Evolutionary conservation across 805 yeast genomes (phyloP), one percentile per base, ranked within the genome.

Genomic region (Starmerella etchellsii): DNA sequence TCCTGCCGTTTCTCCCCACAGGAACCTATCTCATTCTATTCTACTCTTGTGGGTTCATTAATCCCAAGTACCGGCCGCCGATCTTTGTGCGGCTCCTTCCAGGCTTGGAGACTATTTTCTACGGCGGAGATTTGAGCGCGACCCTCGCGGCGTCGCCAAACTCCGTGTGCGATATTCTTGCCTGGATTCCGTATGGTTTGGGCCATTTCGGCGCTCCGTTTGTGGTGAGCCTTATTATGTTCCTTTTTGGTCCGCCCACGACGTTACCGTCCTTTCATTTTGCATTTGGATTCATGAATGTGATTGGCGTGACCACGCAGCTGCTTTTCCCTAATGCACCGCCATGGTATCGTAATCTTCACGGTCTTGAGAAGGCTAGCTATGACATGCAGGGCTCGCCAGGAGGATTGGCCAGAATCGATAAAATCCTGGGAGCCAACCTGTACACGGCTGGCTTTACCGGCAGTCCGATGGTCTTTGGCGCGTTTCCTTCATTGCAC

Each of bases 161-260:
- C 46, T 59, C 79, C 2, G 52, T 74, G 6, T 64, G 82, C 41
- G 97, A 87, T 57, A 66, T 87, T n/a, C 52, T 83, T 37, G 95
- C 96, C 3, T 87, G 95, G 95, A 61, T 88, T 30, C 97, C 98
- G 1, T 88, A 88, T 57, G 98, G 98, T 2, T 57, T 91, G 13
- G 67, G 82, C 43, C 98, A 88, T 63, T 88, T 82, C 54, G 75
- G 81, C n/a, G 72, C 83, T 13, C 97, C 98, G 3, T 84, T 87
- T 56, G 73, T 88, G 4, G 81, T 82, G 31, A 88, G 96, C 0
- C 73, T 67, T 2, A 56, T 85, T 38, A 62, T 83, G 36, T 88
- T 84, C 54, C 48, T 91, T 23, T 91, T 84, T 69, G 95, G 83
- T 0, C 96, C 97, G 9, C 98, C 98, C 34, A 78, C 81, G 10